Evolutionary conservation across 106 monocot species (phyloP).

Genomic region (Apostasia ramifera): DNA sequence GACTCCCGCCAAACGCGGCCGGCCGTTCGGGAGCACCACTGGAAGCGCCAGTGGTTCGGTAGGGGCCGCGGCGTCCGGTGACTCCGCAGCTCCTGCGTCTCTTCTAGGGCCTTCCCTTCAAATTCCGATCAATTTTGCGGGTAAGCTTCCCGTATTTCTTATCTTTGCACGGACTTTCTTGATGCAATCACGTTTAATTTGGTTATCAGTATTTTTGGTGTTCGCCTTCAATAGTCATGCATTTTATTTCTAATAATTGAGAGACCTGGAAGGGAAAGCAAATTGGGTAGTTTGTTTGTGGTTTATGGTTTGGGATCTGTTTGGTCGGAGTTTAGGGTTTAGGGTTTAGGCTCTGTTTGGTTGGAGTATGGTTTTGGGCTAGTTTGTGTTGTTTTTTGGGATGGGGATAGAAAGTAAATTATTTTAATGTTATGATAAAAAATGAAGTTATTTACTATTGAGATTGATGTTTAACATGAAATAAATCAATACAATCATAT

Average conservation of each 20-base stretch:
- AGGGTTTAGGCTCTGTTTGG: too few relatives aligned
- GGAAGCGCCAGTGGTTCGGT: constrained; percentile 20
- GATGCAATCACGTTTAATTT: background rate
- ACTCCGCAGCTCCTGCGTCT: constrained; percentile 36
- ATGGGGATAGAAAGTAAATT: too few relatives aligned
- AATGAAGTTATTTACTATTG: too few relatives aligned
- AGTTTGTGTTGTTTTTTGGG: too few relatives aligned
- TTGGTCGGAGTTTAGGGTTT: too few relatives aligned
- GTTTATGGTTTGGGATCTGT: too few relatives aligned
- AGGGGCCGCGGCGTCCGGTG: constrained; percentile 26
- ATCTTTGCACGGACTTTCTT: background rate
- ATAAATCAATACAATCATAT: too few relatives aligned
- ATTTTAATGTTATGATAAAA: too few relatives aligned
- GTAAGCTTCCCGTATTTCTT: constrained; percentile 16
- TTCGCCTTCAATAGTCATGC: background rate
- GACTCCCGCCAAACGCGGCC: constrained; percentile 84
- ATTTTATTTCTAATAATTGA: background rate
- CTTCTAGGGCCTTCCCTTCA: constrained; percentile 95
- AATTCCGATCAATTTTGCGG: constrained; percentile 58
- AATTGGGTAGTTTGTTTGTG: background rate
- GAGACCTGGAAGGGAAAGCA: background rate
- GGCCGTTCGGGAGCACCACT: constrained; percentile 75
- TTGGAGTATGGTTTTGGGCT: too few relatives aligned
- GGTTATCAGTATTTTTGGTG: background rate
- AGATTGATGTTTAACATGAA: too few relatives aligned